Conservation (phyloP, 2,329 filamentous ascomycete species). For the Hirsutella rhossiliensis region DNA sequence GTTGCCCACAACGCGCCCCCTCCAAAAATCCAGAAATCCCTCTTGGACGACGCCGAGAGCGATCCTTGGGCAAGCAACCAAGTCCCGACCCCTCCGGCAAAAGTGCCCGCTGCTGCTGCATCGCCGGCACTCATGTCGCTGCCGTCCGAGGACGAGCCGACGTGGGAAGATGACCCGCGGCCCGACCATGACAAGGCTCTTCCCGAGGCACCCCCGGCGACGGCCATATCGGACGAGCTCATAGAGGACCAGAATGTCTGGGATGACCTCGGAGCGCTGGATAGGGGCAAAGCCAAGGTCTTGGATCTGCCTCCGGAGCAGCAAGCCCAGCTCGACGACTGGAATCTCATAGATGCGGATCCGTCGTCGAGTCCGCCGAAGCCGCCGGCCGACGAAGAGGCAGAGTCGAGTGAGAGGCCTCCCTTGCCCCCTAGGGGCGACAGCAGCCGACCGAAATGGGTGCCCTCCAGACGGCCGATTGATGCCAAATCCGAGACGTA, state of each 20-base stretch:
- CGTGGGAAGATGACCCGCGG: slow-evolving; percentile 26
- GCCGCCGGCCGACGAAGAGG: slow-evolving; percentile 3
- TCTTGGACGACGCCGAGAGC: slow-evolving; percentile 14
- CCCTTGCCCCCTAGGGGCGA: slow-evolving; percentile 24
- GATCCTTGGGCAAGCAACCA: slow-evolving; percentile 13
- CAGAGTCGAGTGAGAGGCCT: slow-evolving; percentile 14
- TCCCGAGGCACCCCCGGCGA: slow-evolving; percentile 10
- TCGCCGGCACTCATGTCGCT: slow-evolving; percentile 24
- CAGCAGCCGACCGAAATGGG: slow-evolving; percentile 18
- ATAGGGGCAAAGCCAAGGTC: slow-evolving; percentile 25
- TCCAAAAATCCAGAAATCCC: slow-evolving; percentile 6
- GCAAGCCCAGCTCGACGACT: slow-evolving; percentile 26
- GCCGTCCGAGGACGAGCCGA: slow-evolving; percentile 24
- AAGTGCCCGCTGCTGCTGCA: slow-evolving; percentile 8
- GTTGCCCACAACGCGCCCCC: slow-evolving; percentile 3
- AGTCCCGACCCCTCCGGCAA: slow-evolving; percentile 16
- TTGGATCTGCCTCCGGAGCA: slow-evolving; percentile 8
- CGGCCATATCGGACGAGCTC: slow-evolving; percentile 18
- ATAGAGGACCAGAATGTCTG: slow-evolving; percentile 34
- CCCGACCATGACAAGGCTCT: slow-evolving; percentile 13
- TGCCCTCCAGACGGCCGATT: slow-evolving; percentile 27
- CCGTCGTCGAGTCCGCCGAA: slow-evolving; percentile 10
- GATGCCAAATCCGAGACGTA: slow-evolving; percentile 63
- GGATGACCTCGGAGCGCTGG: slow-evolving; percentile 30
- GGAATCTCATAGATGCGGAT: slow-evolving; percentile 39